Conservation (phyloP, 352 stramenopile genomes). For the Globisporangium iwayamae region DNA sequence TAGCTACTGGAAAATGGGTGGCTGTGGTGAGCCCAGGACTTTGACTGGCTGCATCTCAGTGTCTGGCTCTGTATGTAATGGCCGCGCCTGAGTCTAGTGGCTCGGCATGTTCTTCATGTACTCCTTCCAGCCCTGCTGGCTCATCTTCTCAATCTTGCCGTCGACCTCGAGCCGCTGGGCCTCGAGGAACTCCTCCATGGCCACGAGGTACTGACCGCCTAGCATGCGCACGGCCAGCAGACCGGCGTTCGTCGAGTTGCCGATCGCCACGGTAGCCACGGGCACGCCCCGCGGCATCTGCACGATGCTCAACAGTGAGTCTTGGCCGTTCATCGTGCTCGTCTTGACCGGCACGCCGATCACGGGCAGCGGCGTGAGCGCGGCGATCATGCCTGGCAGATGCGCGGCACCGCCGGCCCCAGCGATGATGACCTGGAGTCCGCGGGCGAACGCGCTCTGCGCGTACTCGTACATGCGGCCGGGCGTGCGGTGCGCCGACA, state of each 20-base stretch:
- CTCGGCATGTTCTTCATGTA: slow-evolving; percentile 84
- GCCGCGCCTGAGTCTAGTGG: slow-evolving; percentile 21
- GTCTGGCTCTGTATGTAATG: not conserved
- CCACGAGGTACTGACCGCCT: slow-evolving; percentile 68
- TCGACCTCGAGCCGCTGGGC: slow-evolving; percentile 92
- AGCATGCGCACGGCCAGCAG: slow-evolving; percentile 97
- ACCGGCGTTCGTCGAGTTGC: slow-evolving; percentile 97
- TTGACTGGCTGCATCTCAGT: not conserved
- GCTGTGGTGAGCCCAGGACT: not conserved
- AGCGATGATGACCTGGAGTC: slow-evolving; percentile 93
- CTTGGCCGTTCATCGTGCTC: slow-evolving; percentile 95
- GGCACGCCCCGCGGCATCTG: slow-evolving; percentile 98
- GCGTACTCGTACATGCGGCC: slow-evolving; percentile 96
- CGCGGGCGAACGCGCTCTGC: slow-evolving; percentile 80
- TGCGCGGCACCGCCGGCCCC: slow-evolving; percentile 97
- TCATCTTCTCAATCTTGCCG: slow-evolving; percentile 89
- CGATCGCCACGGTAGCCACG: slow-evolving; percentile 98
- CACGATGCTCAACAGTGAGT: slow-evolving; percentile 98
- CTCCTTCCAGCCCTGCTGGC: slow-evolving; percentile 84
- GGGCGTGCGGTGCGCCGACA: slow-evolving; percentile 98
- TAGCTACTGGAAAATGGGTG: not conserved
- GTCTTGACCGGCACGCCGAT: slow-evolving; percentile 98
- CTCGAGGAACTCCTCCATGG: slow-evolving; percentile 92
- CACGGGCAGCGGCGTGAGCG: slow-evolving; percentile 86
- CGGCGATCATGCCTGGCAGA: slow-evolving; percentile 93